phyloP scores from a whole-genome alignment of 805 yeast species.

The Metschnikowia lunata region DNA sequence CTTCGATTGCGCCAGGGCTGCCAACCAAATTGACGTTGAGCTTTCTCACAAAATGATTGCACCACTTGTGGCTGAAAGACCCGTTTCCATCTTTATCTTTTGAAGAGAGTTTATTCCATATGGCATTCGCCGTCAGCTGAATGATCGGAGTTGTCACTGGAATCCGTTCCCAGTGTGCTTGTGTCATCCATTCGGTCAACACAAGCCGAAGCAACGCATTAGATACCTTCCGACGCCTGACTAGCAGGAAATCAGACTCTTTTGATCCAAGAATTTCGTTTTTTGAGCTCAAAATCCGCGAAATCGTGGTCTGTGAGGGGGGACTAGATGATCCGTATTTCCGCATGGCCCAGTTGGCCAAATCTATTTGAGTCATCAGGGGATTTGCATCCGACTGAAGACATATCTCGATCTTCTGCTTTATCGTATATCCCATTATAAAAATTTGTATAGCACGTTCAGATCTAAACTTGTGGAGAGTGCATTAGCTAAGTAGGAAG shows the following conservation, averaged over 20 bases:
- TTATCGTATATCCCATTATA: conserved; percentile 52
- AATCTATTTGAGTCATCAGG: conserved; percentile 60
- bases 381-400: conserved; percentile 66
- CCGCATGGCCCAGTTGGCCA: conserved; percentile 60
- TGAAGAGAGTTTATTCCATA: conserved; percentile 58
- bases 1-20: conserved; percentile 37
- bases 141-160: conserved; percentile 62
- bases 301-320: conserved; percentile 66
- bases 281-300: conserved; percentile 54
- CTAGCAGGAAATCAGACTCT: conserved; percentile 48
- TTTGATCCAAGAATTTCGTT: conserved; percentile 48
- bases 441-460: too few species aligned
- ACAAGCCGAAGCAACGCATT: conserved; percentile 53
- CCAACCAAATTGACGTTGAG: conserved; percentile 51
- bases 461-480: too few species aligned
- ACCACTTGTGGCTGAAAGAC: conserved; percentile 62
- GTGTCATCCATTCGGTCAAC: conserved; percentile 67
- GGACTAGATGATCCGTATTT: conserved; percentile 49
- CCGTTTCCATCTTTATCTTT: conserved; percentile 58
- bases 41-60: conserved; percentile 43
- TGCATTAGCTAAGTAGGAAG: too few species aligned
- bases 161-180: conserved; percentile 61
- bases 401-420: conserved; percentile 63
- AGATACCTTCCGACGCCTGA: conserved; percentile 50
- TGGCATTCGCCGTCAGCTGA: conserved; percentile 57